Evolutionary conservation across 257 asterid genomes (phyloP).

Genomic region (Nemophila menziesii): DNA sequence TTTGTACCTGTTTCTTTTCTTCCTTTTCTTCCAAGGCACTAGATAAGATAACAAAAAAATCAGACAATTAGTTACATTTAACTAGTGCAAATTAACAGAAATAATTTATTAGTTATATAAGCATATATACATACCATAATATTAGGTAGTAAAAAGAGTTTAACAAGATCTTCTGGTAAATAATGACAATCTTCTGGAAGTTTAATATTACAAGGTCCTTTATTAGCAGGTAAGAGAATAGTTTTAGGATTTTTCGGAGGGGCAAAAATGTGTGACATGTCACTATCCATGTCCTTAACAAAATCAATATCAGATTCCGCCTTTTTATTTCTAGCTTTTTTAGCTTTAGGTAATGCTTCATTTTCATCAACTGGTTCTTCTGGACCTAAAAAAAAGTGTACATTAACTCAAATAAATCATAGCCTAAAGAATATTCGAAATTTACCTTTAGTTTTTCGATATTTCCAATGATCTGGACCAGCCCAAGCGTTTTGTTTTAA

Average conservation of each 20-base stretch:
- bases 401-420: not conserved
- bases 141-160: slow-evolving; percentile 75
- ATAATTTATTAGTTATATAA: not conserved
- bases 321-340: slow-evolving; percentile 51
- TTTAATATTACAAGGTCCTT: slow-evolving; percentile 53
- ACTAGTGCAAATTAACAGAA: not conserved
- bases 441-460: slow-evolving; percentile 63
- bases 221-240: slow-evolving; percentile 55
- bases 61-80: not conserved
- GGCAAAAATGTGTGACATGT: slow-evolving; percentile 47
- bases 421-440: slow-evolving; percentile 9
- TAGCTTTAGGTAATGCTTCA: slow-evolving; percentile 44
- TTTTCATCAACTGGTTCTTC: slow-evolving; percentile 39
- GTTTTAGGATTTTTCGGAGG: slow-evolving; percentile 86
- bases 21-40: slow-evolving; percentile 81
- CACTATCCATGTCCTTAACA: slow-evolving; percentile 41
- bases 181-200: slow-evolving; percentile 98
- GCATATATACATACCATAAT: slow-evolving; percentile 45
- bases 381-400: slow-evolving; percentile 25
- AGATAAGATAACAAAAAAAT: slow-evolving; percentile 14
- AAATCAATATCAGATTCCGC: slow-evolving; percentile 55
- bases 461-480: slow-evolving; percentile 96
- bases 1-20: slow-evolving; percentile 40
- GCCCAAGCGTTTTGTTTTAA: slow-evolving; percentile 95
- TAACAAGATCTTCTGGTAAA: slow-evolving; percentile 93